Conservation (phyloP, 805 yeast species). For the Metschnikowia cerradonensis region DNA sequence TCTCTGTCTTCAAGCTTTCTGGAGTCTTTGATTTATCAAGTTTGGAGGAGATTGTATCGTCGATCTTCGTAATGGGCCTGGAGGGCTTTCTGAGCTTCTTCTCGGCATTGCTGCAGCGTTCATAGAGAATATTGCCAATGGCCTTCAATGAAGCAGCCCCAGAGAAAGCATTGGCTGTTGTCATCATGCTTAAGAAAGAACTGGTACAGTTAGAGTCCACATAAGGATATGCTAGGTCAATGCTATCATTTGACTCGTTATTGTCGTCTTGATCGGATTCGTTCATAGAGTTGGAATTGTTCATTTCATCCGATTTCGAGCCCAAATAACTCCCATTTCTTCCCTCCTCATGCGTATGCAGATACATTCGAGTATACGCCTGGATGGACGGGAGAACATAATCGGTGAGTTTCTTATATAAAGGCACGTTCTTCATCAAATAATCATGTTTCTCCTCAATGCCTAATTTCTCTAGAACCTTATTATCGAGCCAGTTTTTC, state of each 20-base stretch:
- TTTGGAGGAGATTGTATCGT: background rate
- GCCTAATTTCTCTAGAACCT: slow-evolving; percentile 14
- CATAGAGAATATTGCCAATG: slow-evolving; percentile 9
- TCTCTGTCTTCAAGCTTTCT: background rate
- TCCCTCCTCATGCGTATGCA: background rate
- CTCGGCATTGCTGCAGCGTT: slow-evolving; percentile 1
- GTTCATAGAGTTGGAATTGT: background rate
- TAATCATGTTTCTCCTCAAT: slow-evolving; percentile 15
- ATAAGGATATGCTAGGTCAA: slow-evolving; percentile 26
- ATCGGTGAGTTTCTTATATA: slow-evolving; percentile 15
- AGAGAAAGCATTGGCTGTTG: slow-evolving; percentile 28
- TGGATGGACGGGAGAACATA: slow-evolving; percentile 17
- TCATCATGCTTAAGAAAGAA: slow-evolving; percentile 26
- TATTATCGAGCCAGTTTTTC: slow-evolving; percentile 2
- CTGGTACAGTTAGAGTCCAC: slow-evolving; percentile 23
- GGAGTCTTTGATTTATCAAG: background rate
- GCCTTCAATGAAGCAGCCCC: slow-evolving; percentile 21
- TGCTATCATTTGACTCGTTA: slow-evolving; percentile 19
- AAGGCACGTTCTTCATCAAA: slow-evolving; percentile 10
- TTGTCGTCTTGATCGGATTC: background rate
- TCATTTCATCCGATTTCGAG: background rate
- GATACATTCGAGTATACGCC: background rate
- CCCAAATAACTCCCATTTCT: background rate
- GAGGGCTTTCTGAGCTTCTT: background rate
- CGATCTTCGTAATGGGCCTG: background rate